Conservation (phyloP, 495 filamentous ascomycete genomes). For the Xylaria venustula region DNA sequence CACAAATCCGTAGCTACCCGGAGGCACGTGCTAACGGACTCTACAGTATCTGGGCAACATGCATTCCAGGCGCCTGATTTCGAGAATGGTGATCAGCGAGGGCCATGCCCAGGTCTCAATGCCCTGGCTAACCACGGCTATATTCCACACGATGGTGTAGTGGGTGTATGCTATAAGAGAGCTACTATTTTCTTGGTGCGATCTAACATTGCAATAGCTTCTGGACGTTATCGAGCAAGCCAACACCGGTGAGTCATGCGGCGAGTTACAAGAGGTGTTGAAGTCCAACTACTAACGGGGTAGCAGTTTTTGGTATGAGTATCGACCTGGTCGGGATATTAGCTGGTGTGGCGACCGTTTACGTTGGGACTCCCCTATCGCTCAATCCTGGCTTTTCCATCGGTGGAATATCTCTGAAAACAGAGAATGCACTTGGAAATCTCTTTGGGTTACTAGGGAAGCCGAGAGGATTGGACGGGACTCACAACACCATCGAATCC, state of each 20-base stretch:
- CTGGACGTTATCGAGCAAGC: background rate
- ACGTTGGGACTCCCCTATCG: conserved; percentile 30
- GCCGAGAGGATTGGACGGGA: conserved; percentile 43
- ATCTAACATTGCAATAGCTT: conserved; percentile 8
- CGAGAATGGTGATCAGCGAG: conserved; percentile 18
- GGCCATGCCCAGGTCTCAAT: conserved; percentile 55
- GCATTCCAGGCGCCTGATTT: conserved; percentile 2
- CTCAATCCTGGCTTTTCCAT: conserved; percentile 22
- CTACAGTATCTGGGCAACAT: conserved; percentile 12
- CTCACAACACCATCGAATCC: conserved; percentile 56
- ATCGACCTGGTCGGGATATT: conserved; percentile 36
- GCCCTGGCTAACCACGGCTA: conserved; percentile 58
- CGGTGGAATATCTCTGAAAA: conserved; percentile 9
- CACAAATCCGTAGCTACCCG: background rate
- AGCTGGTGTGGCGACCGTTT: conserved; percentile 32
- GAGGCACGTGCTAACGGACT: background rate
- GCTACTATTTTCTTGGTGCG: background rate
- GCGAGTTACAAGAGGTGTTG: background rate
- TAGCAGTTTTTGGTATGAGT: conserved; percentile 22
- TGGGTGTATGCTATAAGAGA: background rate
- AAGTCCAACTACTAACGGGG: background rate
- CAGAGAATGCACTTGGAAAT: conserved; percentile 10
- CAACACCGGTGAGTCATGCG: conserved; percentile 13
- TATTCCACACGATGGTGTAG: conserved; percentile 49
- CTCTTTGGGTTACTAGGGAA: conserved; percentile 24